phyloP scores from a whole-genome alignment of 1,284 basidiomycete genomes.

The Leccinum pachyderme region DNA sequence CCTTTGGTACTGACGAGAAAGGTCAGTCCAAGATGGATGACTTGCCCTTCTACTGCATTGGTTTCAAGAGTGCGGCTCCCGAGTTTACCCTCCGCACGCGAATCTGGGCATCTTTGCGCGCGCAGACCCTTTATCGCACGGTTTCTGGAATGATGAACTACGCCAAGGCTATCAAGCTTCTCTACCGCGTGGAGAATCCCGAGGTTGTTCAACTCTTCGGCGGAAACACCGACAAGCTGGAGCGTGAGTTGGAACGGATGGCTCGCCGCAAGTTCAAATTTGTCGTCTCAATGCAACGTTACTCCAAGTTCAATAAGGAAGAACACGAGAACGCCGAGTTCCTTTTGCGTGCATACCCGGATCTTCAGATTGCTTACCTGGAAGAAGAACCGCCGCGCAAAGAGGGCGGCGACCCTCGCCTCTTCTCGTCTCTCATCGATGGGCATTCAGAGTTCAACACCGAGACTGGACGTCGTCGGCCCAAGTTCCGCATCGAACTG shows the following conservation, averaged over 20 bases:
- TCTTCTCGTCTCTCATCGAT: conserved; percentile 96
- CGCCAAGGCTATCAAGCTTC: conserved; percentile 98
- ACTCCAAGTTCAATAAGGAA: conserved; percentile 99
- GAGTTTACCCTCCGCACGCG: conserved; percentile 98
- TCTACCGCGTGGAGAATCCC: conserved; percentile 99
- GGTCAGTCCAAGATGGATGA: conserved; percentile 86
- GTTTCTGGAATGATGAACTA: conserved; percentile 99
- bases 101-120: conserved; percentile 98
- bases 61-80: conserved; percentile 98
- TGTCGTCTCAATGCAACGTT: conserved; percentile 98
- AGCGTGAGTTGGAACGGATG: conserved; percentile 97
- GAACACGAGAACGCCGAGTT: conserved; percentile 99
- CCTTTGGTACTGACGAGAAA: conserved; percentile 87
- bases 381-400: conserved; percentile 94
- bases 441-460: conserved; percentile 96
- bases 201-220: conserved; percentile 97
- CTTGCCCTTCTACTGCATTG: conserved; percentile 97
- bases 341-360: conserved; percentile 96
- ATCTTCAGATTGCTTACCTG: conserved; percentile 97
- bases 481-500: conserved; percentile 98
- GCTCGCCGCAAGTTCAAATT: conserved; percentile 99
- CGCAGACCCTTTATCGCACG: conserved; percentile 97
- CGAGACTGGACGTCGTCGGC: conserved; percentile 84
- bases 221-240: conserved; percentile 96
- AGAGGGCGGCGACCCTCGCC: conserved; percentile 92